Base-by-base conservation (phyloP, 2,329 filamentous ascomycete species). In the Emydomyces testavorans region DNA sequence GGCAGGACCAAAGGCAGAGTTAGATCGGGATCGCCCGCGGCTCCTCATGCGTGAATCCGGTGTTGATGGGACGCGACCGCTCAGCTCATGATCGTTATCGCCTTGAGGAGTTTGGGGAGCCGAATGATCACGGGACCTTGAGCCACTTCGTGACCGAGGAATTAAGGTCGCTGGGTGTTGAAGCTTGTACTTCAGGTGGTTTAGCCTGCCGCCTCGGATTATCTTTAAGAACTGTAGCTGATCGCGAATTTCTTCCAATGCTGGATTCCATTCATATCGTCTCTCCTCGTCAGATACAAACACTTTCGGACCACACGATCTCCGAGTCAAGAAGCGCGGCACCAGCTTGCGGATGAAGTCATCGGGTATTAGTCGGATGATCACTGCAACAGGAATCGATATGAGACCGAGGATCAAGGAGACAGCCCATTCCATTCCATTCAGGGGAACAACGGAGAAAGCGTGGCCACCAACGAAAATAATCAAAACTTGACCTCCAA, bases 401-500 rank as follows among this genome's bases (percentile, higher is more conserved):
- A 86, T 59, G 16, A 76, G 68, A 23, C 83, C 83, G 23, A 86
- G 73, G 1, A 85, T 71, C 48, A 86, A 69, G 26, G 80, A 83
- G 65, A 81, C 79, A 5, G 71, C 82, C 83, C 83, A 86, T 53
- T 85, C 78, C 4, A 72, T 64, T 18, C 77, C 79, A n/a, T 75
- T 74, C 47, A 85, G 70, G 0, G 71, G 72, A 6, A 65, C 66
- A 1, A 82, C 79, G 8, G 78, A 75, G 59, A 87, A 85, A 0
- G 81, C 82, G 23, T 71, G 66, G 5, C 82, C 80, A 53, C 82
- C 83, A 50, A 83, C 73, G 56, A 83, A 82, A 50, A 86, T 72
- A 58, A 86, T 86, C 62, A 83, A 62, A n/a, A 82, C 71, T 58
- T 86, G 83, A 6, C 82, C 82, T 10, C 73, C 79, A 36, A 84